Conservation (phyloP, 768 basidiomycete genomes). For the Amanita fuliginea region DNA sequence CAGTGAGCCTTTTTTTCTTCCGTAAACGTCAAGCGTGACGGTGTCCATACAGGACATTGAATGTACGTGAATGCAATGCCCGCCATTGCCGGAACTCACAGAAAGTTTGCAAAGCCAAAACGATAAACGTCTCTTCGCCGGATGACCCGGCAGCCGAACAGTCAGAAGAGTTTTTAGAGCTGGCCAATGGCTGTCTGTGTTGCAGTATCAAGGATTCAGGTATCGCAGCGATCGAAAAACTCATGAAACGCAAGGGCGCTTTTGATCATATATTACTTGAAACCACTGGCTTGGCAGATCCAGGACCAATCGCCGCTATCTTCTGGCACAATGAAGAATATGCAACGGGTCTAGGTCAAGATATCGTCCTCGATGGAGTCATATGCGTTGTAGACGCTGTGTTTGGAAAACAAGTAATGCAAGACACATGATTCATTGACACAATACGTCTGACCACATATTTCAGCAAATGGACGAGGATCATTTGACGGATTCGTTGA, state of each 20-base stretch:
- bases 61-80: slow-evolving; percentile 35
- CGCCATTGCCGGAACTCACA: background rate
- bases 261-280: slow-evolving; percentile 96
- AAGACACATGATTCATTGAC: background rate
- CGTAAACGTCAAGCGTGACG: background rate
- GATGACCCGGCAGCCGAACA: slow-evolving; percentile 51
- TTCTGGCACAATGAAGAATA: slow-evolving; percentile 87
- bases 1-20: slow-evolving; percentile 38
- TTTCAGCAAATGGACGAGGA: slow-evolving; percentile 82
- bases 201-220: slow-evolving; percentile 96
- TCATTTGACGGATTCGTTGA: slow-evolving; percentile 35
- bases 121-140: slow-evolving; percentile 69
- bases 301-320: slow-evolving; percentile 80
- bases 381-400: slow-evolving; percentile 88
- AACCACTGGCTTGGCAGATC: slow-evolving; percentile 93
- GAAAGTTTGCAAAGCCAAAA: slow-evolving; percentile 44
- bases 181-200: slow-evolving; percentile 96
- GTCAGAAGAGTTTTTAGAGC: slow-evolving; percentile 81
- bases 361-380: slow-evolving; percentile 79
- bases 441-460: background rate
- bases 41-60: slow-evolving; percentile 67
- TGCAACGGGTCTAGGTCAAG: slow-evolving; percentile 50
- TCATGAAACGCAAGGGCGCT: slow-evolving; percentile 76
- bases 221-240: slow-evolving; percentile 84
- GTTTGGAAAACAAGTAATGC: slow-evolving; percentile 44